Base-by-base conservation (phyloP, 768 basidiomycete genomes). In the Grammothele lineata region DNA sequence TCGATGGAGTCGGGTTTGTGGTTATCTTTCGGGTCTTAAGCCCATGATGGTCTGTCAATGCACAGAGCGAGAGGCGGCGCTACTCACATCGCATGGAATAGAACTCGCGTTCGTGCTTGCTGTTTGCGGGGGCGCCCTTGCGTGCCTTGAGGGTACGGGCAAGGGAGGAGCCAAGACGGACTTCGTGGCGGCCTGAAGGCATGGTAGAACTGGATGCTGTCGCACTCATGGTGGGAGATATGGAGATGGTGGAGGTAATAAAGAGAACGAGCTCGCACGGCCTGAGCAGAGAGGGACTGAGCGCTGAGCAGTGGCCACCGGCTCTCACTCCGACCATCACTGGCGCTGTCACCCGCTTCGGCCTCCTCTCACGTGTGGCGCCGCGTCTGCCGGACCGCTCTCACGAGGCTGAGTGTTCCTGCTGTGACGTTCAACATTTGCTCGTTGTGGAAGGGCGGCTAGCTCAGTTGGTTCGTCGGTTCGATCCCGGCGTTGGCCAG, bases 401-500 rank as follows among this genome's bases (percentile, higher is more conserved):
- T n/a, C n/a, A n/a, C n/a, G n/a, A n/a, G n/a, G n/a, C n/a, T n/a
- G n/a, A n/a, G n/a, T n/a, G n/a, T n/a, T n/a, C 7, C 27, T 30
- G 27, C 7, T 30, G 27, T 30, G 14, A 30, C 14, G 7, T 7
- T 14, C 14, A 30, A 7, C 27, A 30, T 14, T 7, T 30, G 27
- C 27, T 14, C 14, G 7, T 7, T 30, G 7, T 30, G 27, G 9
- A 56, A 45, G 85, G 85, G 84, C 83, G 85, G 78, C 83, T 88
- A 87, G 85, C 86, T 87, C 86, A 88, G 86, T 73, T 87, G 86
- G 86, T 87, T 87, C 56, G 56, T 54, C 56, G 47, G 56, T 57
- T 57, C 56, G 50, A 57, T 37, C 52, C 52, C 47, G 56, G 52
- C 52, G 56, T 54, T 57, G 56, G 56, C 52, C 56, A 57, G 6